Evolutionary conservation across 305 asterid genomes (phyloP).

Genomic region (Fraxinus sp.): DNA sequence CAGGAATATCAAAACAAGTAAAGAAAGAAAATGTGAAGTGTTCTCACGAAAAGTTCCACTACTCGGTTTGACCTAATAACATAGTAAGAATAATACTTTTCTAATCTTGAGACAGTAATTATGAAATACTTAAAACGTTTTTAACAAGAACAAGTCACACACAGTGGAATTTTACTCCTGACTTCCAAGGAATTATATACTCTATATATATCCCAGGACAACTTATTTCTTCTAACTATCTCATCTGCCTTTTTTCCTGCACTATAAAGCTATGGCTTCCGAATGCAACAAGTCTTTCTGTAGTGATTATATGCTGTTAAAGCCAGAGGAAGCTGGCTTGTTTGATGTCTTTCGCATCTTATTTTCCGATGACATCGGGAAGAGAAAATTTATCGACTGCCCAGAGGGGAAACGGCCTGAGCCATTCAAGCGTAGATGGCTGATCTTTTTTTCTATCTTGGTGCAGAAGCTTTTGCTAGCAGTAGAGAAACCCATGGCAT

Average conservation of each 20-base stretch:
- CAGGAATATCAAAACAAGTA: too few relatives aligned
- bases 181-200: background rate
- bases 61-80: background rate
- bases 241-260: background rate
- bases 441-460: conserved; percentile 40
- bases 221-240: background rate
- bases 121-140: background rate
- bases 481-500: conserved; percentile 33
- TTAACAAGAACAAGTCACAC: background rate
- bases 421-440: conserved; percentile 43
- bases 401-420: conserved; percentile 23
- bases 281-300: conserved; percentile 43
- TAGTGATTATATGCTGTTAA: conserved; percentile 44
- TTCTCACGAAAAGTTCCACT: background rate
- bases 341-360: conserved; percentile 34
- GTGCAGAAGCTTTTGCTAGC: conserved; percentile 37
- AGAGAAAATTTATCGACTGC: conserved; percentile 42
- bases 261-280: conserved; percentile 16
- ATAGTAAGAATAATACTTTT: background rate
- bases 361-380: conserved; percentile 33
- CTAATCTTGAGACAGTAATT: background rate
- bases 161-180: background rate
- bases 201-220: background rate
- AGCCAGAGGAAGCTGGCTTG: conserved; percentile 39
- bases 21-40: background rate